Evolutionary conservation across 768 basidiomycete species (phyloP).

Genomic region (Rhodocollybia butyracea): DNA sequence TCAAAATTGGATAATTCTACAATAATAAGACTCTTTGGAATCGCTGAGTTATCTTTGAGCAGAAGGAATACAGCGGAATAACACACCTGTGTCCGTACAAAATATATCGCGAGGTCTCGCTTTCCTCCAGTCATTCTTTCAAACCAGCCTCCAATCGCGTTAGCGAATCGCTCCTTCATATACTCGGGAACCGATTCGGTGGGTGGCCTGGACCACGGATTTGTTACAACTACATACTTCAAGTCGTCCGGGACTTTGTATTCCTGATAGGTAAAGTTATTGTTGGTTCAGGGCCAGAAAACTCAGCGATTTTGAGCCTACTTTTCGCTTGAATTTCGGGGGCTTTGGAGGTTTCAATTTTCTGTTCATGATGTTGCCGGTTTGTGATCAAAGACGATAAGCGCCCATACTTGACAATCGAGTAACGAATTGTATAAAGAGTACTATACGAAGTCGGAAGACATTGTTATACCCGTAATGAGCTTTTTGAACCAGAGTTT

Average conservation of each 20-base stretch:
- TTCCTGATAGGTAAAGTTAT: background rate
- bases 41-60: background rate
- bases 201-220: background rate
- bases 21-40: background rate
- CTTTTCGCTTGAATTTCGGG: background rate
- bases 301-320: background rate
- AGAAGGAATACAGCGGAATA: background rate
- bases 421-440: no score
- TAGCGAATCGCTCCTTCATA: background rate
- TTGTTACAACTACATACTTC: slow-evolving; percentile 1
- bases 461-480: no score
- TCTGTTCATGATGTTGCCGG: no score
- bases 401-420: no score
- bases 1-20: background rate
- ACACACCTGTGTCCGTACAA: background rate
- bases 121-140: background rate
- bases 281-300: background rate
- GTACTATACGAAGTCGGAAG: no score
- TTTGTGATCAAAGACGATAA: no score
- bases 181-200: background rate
- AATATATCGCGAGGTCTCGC: background rate
- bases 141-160: background rate
- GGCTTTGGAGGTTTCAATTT: background rate
- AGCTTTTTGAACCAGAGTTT: slow-evolving; percentile 6
- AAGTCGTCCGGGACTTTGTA: background rate